A percentile compares a stretch with the other conserved stretches of the same genome.
These are phyloP conservation scores for Mucor velutinosus DNA, from an alignment of 371 early-diverging fungal genomes.

Conservation along the genomic window DNA sequence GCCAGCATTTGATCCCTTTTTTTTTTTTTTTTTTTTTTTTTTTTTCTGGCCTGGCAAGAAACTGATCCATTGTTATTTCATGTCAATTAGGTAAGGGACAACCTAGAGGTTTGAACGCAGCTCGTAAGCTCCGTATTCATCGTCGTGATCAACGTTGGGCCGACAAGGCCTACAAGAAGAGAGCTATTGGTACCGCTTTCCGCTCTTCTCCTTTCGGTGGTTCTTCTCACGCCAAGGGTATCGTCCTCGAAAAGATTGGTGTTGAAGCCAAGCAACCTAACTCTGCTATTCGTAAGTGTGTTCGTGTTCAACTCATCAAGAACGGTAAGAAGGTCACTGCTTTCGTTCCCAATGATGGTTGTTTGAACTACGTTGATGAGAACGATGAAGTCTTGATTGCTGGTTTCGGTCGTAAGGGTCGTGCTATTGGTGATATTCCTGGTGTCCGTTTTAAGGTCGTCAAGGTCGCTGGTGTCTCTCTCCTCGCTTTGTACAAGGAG, in stretches of 20 bases:
- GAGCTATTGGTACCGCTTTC: conserved; percentile 97
- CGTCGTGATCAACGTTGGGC: conserved; percentile 99
- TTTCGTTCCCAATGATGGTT: conserved; percentile 99
- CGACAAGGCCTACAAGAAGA: conserved; percentile 98
- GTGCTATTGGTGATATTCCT: conserved; percentile 99
- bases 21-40: not conserved
- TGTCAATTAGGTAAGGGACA: conserved; percentile 81
- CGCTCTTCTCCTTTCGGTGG: conserved; percentile 98
- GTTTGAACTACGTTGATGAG: conserved; percentile 97
- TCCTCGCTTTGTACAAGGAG: conserved; percentile 99
- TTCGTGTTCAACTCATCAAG: conserved; percentile 99
- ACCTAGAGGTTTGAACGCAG: conserved; percentile 98
- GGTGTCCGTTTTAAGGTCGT: conserved; percentile 99
- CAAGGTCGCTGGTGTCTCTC: conserved; percentile 99
- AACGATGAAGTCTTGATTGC: conserved; percentile 98
- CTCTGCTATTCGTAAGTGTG: conserved; percentile 99
- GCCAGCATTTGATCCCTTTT: not conserved
- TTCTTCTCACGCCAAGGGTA: conserved; percentile 99
- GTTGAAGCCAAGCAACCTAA: conserved; percentile 99
- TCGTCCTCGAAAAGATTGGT: conserved; percentile 99
- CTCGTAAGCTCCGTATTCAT: conserved; percentile 96
- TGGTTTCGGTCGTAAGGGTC: conserved; percentile 93
- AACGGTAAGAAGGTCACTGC: conserved; percentile 99
- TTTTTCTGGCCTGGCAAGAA: too few relatives aligned
- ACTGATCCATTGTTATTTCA: too few relatives aligned